These are phyloP conservation scores for Aciculosporium take DNA, from an alignment of 2,329 filamentous ascomycete species.

Conservation along the genomic window DNA sequence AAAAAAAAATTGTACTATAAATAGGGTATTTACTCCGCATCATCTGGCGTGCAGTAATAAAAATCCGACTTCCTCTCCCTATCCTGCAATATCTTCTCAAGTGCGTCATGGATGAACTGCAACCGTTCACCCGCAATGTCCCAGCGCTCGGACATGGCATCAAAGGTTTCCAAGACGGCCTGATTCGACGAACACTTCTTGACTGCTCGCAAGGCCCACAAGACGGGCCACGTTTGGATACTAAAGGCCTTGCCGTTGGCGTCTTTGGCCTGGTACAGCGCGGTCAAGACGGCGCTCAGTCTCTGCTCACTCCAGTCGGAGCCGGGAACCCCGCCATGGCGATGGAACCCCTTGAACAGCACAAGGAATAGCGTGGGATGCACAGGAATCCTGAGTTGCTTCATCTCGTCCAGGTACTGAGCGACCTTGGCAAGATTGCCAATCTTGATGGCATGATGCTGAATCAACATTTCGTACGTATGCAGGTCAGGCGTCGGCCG, in stretches of 20 bases:
- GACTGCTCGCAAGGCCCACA: slow-evolving; percentile 50
- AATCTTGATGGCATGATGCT: slow-evolving; percentile 52
- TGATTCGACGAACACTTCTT: slow-evolving; percentile 39
- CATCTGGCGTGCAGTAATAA: no score
- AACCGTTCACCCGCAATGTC: slow-evolving; percentile 24
- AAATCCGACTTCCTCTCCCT: slow-evolving; percentile 19
- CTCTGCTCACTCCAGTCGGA: slow-evolving; percentile 58
- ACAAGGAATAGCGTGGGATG: slow-evolving; percentile 66
- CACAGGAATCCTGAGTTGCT: slow-evolving; percentile 47
- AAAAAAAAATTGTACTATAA: neutral
- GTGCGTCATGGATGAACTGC: slow-evolving; percentile 32
- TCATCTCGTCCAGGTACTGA: slow-evolving; percentile 70
- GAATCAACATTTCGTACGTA: slow-evolving; percentile 69
- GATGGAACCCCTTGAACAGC: slow-evolving; percentile 68
- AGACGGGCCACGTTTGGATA: slow-evolving; percentile 45
- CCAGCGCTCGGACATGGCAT: slow-evolving; percentile 34
- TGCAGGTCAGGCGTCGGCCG: slow-evolving; percentile 58
- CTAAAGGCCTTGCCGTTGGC: slow-evolving; percentile 30
- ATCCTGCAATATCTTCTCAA: slow-evolving; percentile 27
- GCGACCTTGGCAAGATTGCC: slow-evolving; percentile 62
- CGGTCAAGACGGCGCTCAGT: slow-evolving; percentile 53
- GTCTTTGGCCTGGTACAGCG: slow-evolving; percentile 44
- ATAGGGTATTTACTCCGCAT: neutral
- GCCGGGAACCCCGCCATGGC: slow-evolving; percentile 49
- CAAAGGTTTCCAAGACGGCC: slow-evolving; percentile 40